Evolutionary conservation across 192 early-diverging fungal species (phyloP), one percentile per base, ranked within the genome.

Genomic region (Funneliformis geosporum): DNA sequence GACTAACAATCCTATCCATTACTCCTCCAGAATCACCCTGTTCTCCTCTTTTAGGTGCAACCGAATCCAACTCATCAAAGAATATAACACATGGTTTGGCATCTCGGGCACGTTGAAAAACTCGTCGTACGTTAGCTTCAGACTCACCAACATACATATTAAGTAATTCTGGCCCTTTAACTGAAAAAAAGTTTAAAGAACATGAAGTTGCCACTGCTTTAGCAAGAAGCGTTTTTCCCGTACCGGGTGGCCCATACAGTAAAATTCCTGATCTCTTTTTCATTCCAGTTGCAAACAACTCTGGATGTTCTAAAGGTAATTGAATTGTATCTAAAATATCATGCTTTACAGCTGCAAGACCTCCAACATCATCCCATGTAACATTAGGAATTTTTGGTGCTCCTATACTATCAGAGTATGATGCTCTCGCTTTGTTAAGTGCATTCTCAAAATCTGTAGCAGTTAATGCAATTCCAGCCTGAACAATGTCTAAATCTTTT

Each of bases 101-200:
- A 82, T 98, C 97, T 62, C 98, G 89, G 4, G 98, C 98, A 64
- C 91, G 88, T 80, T 98, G 95, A 85, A 99, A 99, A 33, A 99
- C 95, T 59, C 93, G 86, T 1, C 98, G 90, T 2, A 99, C 98
- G 78, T 99, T 99, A 2, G 95, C 94, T 85, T 99, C 98, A 39
- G 96, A 97, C 85, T 99, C 98, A 79, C 98, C 98, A 84, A 99
- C 97, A 81, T 99, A 99, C 92, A 98, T 96, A 85, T 97, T 98
- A n/a, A 98, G 86, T 28, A 99, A 85, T 78, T 99, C 97, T 6
- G 98, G 98, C 1, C 98, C 98, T 85, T 99, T 99, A 75, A 99
- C 96, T 28, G 95, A 96, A 78, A 99, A 93, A 80, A 99, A 99
- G 86, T 99, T 99, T 44, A 99, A 92, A 8, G 94, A 93, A 83